These are phyloP conservation scores for Volvox africanus DNA, from an alignment of 139 green algal species.

Conservation along the genomic window DNA sequence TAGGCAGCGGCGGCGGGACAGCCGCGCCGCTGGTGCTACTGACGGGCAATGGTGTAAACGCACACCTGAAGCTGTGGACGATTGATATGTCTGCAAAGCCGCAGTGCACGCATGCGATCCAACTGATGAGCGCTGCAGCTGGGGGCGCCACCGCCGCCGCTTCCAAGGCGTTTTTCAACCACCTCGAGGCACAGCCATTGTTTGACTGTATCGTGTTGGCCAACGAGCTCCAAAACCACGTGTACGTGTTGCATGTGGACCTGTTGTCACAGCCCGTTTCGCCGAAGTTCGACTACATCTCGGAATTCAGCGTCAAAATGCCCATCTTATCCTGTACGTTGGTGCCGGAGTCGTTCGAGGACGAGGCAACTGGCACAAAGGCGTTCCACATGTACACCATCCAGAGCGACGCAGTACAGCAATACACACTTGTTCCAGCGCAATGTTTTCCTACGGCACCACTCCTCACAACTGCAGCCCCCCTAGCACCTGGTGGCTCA, in stretches of 20 bases:
- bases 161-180: constrained; percentile 68
- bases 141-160: not conserved
- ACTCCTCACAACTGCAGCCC: not conserved
- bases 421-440: constrained; percentile 81
- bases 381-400: constrained; percentile 54
- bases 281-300: constrained; percentile 75
- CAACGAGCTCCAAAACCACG: constrained; percentile 70
- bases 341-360: constrained; percentile 34
- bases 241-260: constrained; percentile 81
- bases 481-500: not conserved
- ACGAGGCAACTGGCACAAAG: constrained; percentile 28
- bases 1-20: not conserved
- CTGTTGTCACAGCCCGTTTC: not conserved
- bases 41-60: constrained; percentile 57
- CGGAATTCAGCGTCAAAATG: constrained; percentile 78
- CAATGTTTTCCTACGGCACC: constrained; percentile 64
- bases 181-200: constrained; percentile 61
- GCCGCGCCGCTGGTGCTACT: constrained; percentile 54
- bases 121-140: not conserved
- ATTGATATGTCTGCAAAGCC: constrained; percentile 31
- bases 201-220: constrained; percentile 81
- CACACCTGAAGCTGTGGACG: constrained; percentile 67
- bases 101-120: constrained; percentile 17
- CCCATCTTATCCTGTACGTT: constrained; percentile 85
- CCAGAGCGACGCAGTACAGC: constrained; percentile 89